phyloP scores from a whole-genome alignment of 78 protist species.

The Dictyostelium firmibasis region DNA sequence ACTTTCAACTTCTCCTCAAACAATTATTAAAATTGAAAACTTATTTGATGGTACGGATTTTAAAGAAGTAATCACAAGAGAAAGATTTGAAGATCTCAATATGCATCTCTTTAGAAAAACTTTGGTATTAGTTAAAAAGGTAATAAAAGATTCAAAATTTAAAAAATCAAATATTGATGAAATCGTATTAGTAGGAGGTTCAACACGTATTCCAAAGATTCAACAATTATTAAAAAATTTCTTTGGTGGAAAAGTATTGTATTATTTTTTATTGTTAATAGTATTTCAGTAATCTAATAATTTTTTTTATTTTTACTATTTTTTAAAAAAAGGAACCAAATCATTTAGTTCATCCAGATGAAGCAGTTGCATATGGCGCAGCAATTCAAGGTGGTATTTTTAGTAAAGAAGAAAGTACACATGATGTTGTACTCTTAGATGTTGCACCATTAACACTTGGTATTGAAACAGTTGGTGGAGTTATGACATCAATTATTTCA shows the following conservation, averaged over 20 bases:
- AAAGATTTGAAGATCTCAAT: slow-evolving; percentile 98
- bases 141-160: slow-evolving; percentile 93
- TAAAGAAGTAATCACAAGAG: slow-evolving; percentile 95
- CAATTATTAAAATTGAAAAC: slow-evolving; percentile 75
- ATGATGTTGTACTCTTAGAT: slow-evolving; percentile 89
- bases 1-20: slow-evolving; percentile 36
- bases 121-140: slow-evolving; percentile 90
- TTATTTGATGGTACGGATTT: slow-evolving; percentile 89
- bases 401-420: neutral
- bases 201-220: slow-evolving; percentile 98
- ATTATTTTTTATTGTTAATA: neutral
- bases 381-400: slow-evolving; percentile 94
- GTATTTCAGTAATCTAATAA: no score
- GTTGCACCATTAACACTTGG: slow-evolving; percentile 96
- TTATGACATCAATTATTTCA: slow-evolving; percentile 92
- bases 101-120: slow-evolving; percentile 94
- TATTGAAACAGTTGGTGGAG: slow-evolving; percentile 96
- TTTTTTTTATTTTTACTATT: no score
- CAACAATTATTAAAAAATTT: slow-evolving; percentile 92
- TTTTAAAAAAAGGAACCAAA: slow-evolving; percentile 35
- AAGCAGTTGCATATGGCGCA: slow-evolving; percentile 99
- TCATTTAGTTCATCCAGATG: slow-evolving; percentile 96
- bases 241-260: slow-evolving; percentile 96
- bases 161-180: slow-evolving; percentile 94
- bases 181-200: slow-evolving; percentile 98